Percentiles rank a stretch among this genome's conserved stretches.
Conservation (phyloP, 1,284 basidiomycete genomes). For the Irpex rosettiformis region DNA sequence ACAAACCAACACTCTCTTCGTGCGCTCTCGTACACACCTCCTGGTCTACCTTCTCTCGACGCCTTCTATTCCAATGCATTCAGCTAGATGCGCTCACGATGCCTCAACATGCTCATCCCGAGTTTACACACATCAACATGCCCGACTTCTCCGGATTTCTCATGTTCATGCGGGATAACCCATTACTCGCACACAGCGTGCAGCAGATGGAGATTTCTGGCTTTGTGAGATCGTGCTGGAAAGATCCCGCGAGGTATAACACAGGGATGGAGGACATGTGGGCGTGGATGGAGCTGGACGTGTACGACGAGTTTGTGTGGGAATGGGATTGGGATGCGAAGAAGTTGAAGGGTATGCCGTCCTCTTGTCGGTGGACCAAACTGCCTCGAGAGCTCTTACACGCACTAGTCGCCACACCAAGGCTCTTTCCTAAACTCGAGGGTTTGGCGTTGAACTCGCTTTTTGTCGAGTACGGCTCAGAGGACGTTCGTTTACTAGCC, state of each 20-base stretch:
- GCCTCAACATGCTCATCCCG: background rate
- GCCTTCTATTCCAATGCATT: conserved; percentile 1
- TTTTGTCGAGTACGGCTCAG: background rate
- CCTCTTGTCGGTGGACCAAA: background rate
- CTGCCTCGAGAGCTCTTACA: background rate
- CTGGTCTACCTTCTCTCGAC: background rate
- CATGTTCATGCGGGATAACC: background rate
- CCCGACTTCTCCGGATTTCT: background rate
- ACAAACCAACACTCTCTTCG: conserved; percentile 3
- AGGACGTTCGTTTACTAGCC: background rate
- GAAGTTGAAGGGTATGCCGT: background rate
- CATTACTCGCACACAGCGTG: background rate
- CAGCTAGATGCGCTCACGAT: background rate
- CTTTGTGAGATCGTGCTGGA: background rate
- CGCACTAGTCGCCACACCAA: background rate
- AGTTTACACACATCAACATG: background rate
- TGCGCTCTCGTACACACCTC: background rate
- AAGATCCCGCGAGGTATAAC: background rate
- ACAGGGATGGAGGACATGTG: background rate
- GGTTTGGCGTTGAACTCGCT: background rate
- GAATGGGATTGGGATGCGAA: background rate
- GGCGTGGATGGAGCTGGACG: background rate
- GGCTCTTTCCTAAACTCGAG: background rate
- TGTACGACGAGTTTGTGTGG: background rate
- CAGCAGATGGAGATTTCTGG: background rate